phyloP scores from a whole-genome alignment of 176 grass and related monocot genomes.

The Carex littledalei region DNA sequence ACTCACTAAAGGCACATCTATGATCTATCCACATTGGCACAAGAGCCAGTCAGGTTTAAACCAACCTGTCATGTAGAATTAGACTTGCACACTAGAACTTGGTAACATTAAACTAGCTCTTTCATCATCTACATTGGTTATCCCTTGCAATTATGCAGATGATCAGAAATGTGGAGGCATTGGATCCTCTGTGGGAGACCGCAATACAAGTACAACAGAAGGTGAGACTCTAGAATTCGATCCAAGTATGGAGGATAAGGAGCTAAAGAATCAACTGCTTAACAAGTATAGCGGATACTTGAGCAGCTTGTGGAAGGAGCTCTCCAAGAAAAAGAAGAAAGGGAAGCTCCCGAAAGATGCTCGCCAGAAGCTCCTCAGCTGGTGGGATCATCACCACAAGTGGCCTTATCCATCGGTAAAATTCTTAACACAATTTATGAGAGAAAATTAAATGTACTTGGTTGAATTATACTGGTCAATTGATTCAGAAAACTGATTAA shows the following conservation, averaged over 20 bases:
- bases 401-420: conserved; percentile 86
- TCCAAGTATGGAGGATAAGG: conserved; percentile 45
- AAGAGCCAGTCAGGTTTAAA: background rate
- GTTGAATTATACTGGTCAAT: background rate
- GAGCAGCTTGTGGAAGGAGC: conserved; percentile 64
- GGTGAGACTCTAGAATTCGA: conserved; percentile 17
- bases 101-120: background rate
- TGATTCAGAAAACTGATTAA: background rate
- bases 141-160: conserved; percentile 21
- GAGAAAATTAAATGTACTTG: background rate
- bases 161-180: conserved; percentile 34
- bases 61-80: background rate
- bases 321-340: conserved; percentile 93
- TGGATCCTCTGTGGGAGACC: conserved; percentile 48
- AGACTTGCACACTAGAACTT: background rate
- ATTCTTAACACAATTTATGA: background rate
- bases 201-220: conserved; percentile 24
- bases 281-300: conserved; percentile 90
- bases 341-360: conserved; percentile 84
- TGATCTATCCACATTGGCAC: background rate
- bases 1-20: background rate
- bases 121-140: background rate
- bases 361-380: conserved; percentile 67
- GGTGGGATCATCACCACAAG: conserved; percentile 84
- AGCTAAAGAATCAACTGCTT: conserved; percentile 66